These are phyloP conservation scores for Fusarium begoniae DNA, from an alignment of 2,329 filamentous ascomycete species.

Conservation along the genomic window DNA sequence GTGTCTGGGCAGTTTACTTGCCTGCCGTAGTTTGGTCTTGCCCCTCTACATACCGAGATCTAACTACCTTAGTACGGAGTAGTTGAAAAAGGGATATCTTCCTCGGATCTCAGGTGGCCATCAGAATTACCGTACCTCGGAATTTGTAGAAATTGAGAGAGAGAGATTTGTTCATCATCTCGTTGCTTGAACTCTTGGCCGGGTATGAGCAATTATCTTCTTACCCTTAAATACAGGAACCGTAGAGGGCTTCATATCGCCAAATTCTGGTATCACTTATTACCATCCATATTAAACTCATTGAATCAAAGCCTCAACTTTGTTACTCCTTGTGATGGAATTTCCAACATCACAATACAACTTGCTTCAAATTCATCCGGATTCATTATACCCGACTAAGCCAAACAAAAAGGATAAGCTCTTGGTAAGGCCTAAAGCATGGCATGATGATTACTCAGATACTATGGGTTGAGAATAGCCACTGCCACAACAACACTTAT, in stretches of 20 bases:
- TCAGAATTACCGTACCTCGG: conserved; percentile 10
- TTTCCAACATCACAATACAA: background rate
- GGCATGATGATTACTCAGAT: background rate
- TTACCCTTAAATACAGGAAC: background rate
- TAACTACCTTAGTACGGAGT: background rate
- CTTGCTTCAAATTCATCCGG: background rate
- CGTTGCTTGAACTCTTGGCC: background rate
- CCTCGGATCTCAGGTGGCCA: background rate
- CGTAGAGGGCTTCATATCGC: background rate
- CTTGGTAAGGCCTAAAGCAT: background rate
- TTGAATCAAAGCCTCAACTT: background rate
- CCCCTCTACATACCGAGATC: background rate
- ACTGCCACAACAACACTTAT: background rate
- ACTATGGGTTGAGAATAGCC: background rate
- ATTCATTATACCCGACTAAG: background rate
- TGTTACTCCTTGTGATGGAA: too few species aligned
- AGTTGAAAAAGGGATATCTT: background rate
- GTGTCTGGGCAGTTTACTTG: background rate
- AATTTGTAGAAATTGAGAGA: background rate
- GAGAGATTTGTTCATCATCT: background rate
- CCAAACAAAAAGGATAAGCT: background rate
- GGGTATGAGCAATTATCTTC: too few species aligned
- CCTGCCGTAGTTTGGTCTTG: background rate
- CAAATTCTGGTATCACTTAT: background rate
- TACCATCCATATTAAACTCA: background rate